phyloP scores from a whole-genome alignment of 352 stramenopile species.

The Globisporangium ultimum region DNA sequence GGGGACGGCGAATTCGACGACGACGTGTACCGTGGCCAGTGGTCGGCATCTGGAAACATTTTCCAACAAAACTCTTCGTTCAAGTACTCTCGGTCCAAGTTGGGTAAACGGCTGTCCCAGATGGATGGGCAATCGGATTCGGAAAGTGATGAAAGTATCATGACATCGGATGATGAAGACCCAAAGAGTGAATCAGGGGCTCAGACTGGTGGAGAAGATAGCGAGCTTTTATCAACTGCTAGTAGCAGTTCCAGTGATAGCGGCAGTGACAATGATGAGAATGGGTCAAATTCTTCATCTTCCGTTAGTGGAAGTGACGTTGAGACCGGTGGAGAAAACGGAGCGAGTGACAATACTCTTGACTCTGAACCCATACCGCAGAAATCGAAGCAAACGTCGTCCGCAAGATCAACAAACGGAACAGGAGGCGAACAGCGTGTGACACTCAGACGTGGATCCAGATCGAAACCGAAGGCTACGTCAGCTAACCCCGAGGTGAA shows the following conservation, averaged over 20 bases:
- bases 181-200: conserved; percentile 26
- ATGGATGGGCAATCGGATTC: conserved; percentile 60
- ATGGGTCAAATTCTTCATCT: conserved; percentile 36
- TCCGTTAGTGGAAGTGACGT: conserved; percentile 28
- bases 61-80: conserved; percentile 37
- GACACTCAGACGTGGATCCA: conserved; percentile 3
- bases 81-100: conserved; percentile 18
- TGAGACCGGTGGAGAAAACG: conserved; percentile 22
- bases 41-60: conserved; percentile 18
- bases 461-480: conserved; percentile 17
- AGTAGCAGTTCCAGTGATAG: conserved; percentile 57
- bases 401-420: not conserved
- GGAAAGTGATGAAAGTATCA: conserved; percentile 42
- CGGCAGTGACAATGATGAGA: conserved; percentile 48
- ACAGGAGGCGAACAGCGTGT: conserved; percentile 1
- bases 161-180: conserved; percentile 53
- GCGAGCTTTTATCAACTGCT: conserved; percentile 34
- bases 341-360: not conserved
- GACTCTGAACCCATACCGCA: not conserved
- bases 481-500: conserved; percentile 42
- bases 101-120: conserved; percentile 25
- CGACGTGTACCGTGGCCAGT: not conserved
- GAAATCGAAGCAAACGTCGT: conserved; percentile 4
- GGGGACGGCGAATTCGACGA: conserved; percentile 41
- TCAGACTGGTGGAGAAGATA: conserved; percentile 28